A percentile compares a stretch with the other conserved stretches of the same genome.
phyloP scores from a whole-genome alignment of 2,329 filamentous ascomycete genomes.

The Claviceps africana region DNA sequence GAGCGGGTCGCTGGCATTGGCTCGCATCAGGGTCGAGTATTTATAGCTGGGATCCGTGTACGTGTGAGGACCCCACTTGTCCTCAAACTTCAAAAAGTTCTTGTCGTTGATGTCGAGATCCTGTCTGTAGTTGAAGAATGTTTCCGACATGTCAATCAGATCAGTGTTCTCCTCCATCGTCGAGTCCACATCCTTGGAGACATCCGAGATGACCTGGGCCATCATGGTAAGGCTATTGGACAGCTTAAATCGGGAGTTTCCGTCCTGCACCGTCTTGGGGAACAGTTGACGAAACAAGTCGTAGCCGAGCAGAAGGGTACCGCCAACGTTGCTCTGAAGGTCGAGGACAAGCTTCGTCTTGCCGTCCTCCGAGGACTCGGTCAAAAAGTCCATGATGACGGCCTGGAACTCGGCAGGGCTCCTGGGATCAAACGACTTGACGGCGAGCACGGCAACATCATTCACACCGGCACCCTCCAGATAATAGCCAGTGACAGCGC shows the following conservation, averaged over 20 bases:
- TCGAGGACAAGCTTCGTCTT: conserved; percentile 45
- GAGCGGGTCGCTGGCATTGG: conserved; percentile 32
- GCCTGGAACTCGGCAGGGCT: conserved; percentile 21
- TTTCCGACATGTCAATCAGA: conserved; percentile 30
- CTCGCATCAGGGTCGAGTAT: conserved; percentile 38
- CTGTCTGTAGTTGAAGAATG: conserved; percentile 35
- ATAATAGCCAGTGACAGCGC: conserved; percentile 18
- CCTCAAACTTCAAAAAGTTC: conserved; percentile 34
- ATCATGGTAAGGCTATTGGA: conserved; percentile 28
- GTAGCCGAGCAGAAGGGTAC: conserved; percentile 44
- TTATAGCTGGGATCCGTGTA: conserved; percentile 36
- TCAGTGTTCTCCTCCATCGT: conserved; percentile 24
- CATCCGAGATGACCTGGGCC: conserved; percentile 28
- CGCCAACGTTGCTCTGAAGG: conserved; percentile 35
- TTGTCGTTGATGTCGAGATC: conserved; percentile 33
- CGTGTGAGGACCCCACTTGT: conserved; percentile 27
- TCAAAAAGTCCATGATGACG: conserved; percentile 20
- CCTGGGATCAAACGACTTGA: conserved; percentile 14
- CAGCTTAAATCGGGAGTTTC: conserved; percentile 25
- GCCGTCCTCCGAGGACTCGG: conserved; percentile 25
- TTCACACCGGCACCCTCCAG: conserved; percentile 20
- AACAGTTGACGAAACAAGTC: conserved; percentile 47
- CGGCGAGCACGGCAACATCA: conserved; percentile 18
- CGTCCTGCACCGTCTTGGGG: conserved; percentile 21
- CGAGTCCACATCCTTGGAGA: conserved; percentile 30